These are phyloP conservation scores for Acacia pycnantha DNA, from an alignment of 331 rosid species.

Conservation along the genomic window DNA sequence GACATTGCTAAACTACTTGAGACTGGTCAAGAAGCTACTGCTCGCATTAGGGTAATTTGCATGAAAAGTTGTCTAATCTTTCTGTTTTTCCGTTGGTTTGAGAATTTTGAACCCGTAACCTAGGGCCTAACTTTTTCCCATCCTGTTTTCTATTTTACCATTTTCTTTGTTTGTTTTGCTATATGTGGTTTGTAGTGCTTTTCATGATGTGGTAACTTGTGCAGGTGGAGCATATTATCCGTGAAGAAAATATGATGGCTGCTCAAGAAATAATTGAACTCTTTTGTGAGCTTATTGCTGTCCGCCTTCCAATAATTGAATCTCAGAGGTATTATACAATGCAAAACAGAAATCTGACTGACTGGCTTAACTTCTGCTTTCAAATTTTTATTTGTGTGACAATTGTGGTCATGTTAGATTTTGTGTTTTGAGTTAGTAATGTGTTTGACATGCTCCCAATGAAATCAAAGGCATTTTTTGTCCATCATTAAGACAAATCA, in stretches of 20 bases:
- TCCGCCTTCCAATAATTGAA: conserved; percentile 94
- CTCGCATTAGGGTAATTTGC: conserved; percentile 83
- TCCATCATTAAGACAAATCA: neutral
- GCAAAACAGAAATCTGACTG: neutral
- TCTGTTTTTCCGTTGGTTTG: neutral
- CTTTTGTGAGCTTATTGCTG: conserved; percentile 81
- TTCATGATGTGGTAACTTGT: conserved; percentile 28
- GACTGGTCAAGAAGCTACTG: conserved; percentile 99
- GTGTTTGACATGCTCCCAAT: neutral
- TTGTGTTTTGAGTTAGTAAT: neutral
- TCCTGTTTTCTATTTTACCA: neutral
- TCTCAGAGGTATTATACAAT: conserved; percentile 65
- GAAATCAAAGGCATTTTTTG: neutral
- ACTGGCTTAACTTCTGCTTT: conserved; percentile 15
- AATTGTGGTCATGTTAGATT: neutral
- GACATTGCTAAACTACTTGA: conserved; percentile 98
- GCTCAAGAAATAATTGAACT: conserved; percentile 96
- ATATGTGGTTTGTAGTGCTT: neutral
- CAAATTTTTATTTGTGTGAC: conserved; percentile 9
- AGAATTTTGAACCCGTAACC: conserved; percentile 13
- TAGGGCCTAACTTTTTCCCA: neutral
- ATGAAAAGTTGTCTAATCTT: neutral
- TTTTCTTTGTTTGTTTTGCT: neutral
- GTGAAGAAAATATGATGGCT: conserved; percentile 99
- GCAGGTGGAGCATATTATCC: conserved; percentile 95